Base-by-base conservation (phyloP, 345 rosid genomes). In the Garcia nutans region DNA sequence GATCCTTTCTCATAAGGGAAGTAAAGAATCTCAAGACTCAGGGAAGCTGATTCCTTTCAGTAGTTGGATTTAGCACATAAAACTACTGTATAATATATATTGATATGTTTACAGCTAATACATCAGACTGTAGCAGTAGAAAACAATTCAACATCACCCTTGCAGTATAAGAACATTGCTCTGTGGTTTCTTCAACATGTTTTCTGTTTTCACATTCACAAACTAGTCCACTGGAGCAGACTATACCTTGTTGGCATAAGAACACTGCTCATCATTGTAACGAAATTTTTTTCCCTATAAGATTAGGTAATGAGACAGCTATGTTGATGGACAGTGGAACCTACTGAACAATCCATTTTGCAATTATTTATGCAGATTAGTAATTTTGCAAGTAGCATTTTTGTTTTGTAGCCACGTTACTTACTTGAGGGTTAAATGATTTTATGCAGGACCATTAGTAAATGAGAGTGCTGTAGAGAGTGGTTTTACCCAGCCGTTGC, bases 401-500 rank as follows among this genome's bases (percentile, higher is more conserved):
- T 20, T 31, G 23, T 12, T 60, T 17, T 33, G 10, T 6, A 17
- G 49, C 62, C 17, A 10, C 28, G 26, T 54, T 20, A 19, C 8
- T 19, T 65, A 20, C 26, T 65, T 9, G 17, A 8, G 70, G 10
- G 11, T 5, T 41, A 45, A 0, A 42, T 52, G 10, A n/a, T 44
- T 52, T 73, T 19, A 8, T 64, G 50, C 70, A 78, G 80, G 76
- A 50, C 50, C 17, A 9, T 52, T 28, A 7, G 13, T 55, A 47
- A 28, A 44, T 31, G 67, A 65, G n/a, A 28, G 49, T 17, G 70
- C 41, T 54, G 58, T 74, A 5, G 75, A 79, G 24, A 71, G 16
- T 28, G 31, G 62, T 60, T 78, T 22, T 56, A 65, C 80, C 28
- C 74, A 88, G 79, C 91, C 94, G 0, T 87, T 93, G 84, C 92